Evolutionary conservation across 495 filamentous ascomycete genomes (phyloP).

Genomic region (Physcia stellaris): DNA sequence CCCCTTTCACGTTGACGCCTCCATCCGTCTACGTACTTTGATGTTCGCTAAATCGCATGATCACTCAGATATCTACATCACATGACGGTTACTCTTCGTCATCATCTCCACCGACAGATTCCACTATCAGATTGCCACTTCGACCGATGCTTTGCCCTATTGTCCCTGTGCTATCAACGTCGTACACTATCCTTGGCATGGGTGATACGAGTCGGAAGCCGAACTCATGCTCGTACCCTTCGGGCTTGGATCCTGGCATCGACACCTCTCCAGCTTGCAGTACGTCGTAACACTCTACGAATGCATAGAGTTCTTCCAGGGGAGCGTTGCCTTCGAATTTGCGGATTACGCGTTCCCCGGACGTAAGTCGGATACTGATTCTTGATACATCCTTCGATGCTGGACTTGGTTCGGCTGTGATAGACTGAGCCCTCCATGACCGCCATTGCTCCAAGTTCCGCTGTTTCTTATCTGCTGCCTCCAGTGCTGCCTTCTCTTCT

Average conservation of each 20-base stretch:
- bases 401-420: slow-evolving; percentile 53
- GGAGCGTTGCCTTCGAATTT: slow-evolving; percentile 48
- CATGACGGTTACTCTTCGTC: slow-evolving; percentile 26
- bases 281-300: slow-evolving; percentile 81
- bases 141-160: slow-evolving; percentile 62
- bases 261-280: slow-evolving; percentile 26
- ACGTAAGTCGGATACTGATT: slow-evolving; percentile 65
- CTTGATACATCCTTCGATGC: slow-evolving; percentile 58
- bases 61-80: slow-evolving; percentile 11
- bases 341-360: slow-evolving; percentile 59
- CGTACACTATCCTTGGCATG: slow-evolving; percentile 68
- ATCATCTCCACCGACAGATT: slow-evolving; percentile 46
- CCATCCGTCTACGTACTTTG: too few species aligned
- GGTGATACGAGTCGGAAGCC: slow-evolving; percentile 67
- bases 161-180: slow-evolving; percentile 46
- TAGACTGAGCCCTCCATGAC: slow-evolving; percentile 56
- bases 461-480: slow-evolving; percentile 43
- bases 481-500: slow-evolving; percentile 47
- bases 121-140: slow-evolving; percentile 81
- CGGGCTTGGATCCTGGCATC: slow-evolving; percentile 34
- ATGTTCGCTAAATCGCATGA: too few species aligned
- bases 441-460: slow-evolving; percentile 58
- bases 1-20: too few species aligned
- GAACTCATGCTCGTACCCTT: slow-evolving; percentile 64
- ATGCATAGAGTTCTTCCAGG: slow-evolving; percentile 88